These are phyloP conservation scores for Xylaria digitata DNA, from an alignment of 2,329 filamentous ascomycete genomes.

Conservation along the genomic window DNA sequence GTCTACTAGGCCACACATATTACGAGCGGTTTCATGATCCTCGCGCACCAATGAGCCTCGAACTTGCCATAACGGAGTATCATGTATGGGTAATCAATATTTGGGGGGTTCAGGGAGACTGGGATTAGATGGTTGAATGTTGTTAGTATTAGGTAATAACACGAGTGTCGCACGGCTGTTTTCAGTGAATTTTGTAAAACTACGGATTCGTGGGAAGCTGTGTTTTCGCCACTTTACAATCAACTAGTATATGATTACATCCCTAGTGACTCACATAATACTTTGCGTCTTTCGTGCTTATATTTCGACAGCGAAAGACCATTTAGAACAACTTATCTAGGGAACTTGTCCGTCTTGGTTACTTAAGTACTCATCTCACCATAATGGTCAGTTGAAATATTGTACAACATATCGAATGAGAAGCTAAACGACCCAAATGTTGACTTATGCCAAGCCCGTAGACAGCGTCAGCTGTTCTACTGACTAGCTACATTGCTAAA, in stretches of 20 bases:
- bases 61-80: not conserved
- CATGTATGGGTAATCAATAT: not conserved
- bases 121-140: not conserved
- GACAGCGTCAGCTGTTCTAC: not conserved
- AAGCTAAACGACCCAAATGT: not conserved
- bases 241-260: slow-evolving; percentile 32
- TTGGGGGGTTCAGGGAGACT: not conserved
- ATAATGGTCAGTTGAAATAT: not conserved
- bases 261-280: not conserved
- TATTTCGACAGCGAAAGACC: not conserved
- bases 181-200: too few species aligned
- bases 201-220: not conserved
- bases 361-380: not conserved
- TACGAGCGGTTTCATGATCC: not conserved
- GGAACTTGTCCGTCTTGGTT: not conserved
- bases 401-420: not conserved
- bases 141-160: not conserved
- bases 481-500: not conserved
- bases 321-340: not conserved
- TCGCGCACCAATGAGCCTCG: not conserved
- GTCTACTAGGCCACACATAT: slow-evolving; percentile 70
- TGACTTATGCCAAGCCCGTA: not conserved
- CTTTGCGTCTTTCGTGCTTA: not conserved
- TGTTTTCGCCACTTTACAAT: not conserved
- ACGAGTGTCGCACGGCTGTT: too few species aligned